Evolutionary conservation across 805 yeast genomes (phyloP).

Genomic region (Barnettozyma pratensis): DNA sequence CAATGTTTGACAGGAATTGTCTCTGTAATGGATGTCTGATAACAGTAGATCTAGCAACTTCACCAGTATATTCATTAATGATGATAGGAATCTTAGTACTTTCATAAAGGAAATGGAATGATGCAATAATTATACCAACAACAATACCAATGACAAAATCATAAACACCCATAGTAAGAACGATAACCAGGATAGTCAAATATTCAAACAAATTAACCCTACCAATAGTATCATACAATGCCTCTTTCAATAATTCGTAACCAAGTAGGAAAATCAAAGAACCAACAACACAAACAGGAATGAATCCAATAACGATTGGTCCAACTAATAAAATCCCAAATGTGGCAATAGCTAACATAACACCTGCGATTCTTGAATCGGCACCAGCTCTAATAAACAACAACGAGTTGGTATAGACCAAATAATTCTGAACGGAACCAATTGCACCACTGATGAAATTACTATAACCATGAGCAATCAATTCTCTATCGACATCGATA

Average conservation of each 20-base stretch:
- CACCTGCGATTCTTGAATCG: constrained; percentile 81
- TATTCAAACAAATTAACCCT: constrained; percentile 75
- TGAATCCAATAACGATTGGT: constrained; percentile 87
- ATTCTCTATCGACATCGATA: constrained; percentile 86
- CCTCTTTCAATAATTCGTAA: constrained; percentile 82
- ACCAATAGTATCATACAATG: constrained; percentile 79
- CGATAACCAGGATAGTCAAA: constrained; percentile 75
- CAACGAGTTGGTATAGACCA: constrained; percentile 92
- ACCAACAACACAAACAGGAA: constrained; percentile 96
- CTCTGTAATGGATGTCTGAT: constrained; percentile 87
- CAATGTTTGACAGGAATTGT: constrained; percentile 77
- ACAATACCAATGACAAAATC: constrained; percentile 93
- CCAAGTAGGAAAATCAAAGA: constrained; percentile 87
- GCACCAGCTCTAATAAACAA: constrained; percentile 94
- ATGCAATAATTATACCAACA: constrained; percentile 86
- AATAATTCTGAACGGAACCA: constrained; percentile 90
- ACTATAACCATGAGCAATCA: constrained; percentile 92
- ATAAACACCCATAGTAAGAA: constrained; percentile 91
- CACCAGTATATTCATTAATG: constrained; percentile 78
- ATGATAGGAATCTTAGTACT: constrained; percentile 83
- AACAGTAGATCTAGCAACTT: constrained; percentile 86
- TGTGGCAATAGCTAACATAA: constrained; percentile 82
- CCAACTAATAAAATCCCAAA: constrained; percentile 78
- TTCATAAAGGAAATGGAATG: constrained; percentile 91
- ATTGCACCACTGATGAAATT: constrained; percentile 76